Evolutionary conservation across 495 filamentous ascomycete genomes (phyloP), one percentile per base, ranked within the genome.

Genomic region (Trichoderma virens): DNA sequence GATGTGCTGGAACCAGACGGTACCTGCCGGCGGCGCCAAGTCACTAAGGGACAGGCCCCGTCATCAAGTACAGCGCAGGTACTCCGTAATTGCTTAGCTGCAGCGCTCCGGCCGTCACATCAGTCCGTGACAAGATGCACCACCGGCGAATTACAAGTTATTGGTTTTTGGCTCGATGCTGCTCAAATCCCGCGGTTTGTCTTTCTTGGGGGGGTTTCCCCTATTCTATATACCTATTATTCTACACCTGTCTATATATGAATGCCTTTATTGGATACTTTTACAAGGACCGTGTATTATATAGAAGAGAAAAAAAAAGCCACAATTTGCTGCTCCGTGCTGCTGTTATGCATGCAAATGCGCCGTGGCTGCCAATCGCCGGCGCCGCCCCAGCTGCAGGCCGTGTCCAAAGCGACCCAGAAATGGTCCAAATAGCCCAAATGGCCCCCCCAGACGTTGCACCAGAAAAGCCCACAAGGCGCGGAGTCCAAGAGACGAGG

Each of bases 311-410:
- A n/a, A n/a, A n/a, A n/a, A n/a, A n/a, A n/a, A n/a, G n/a, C n/a
- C n/a, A n/a, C n/a, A n/a, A n/a, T n/a, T n/a, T n/a, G n/a, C n/a
- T n/a, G n/a, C n/a, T n/a, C n/a, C n/a, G n/a, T n/a, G n/a, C n/a
- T n/a, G n/a, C n/a, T n/a, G n/a, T n/a, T n/a, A n/a, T 9, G 27
- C 30, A 56, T 56, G 51, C 51, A 56, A 56, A 25, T 56, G 51
- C 51, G 25, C 51, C 9, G 25, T n/a, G 45, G n/a, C n/a, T 11
- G 2, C 45, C 45, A 51, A 51, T 51, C 45, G 45, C 45, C 43
- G 43, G 16, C 43, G 13, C 13, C 43, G 5, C 13, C 14, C 41
- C 23, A 56, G 18, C 51, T 56, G 51, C 51, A 56, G 51, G 51
- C 51, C 51, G 8, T 27, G 51, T 30, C 7, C 2, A 56, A 56